Conservation (phyloP, 2,329 filamentous ascomycete genomes). For the Myriangium duriaei region DNA sequence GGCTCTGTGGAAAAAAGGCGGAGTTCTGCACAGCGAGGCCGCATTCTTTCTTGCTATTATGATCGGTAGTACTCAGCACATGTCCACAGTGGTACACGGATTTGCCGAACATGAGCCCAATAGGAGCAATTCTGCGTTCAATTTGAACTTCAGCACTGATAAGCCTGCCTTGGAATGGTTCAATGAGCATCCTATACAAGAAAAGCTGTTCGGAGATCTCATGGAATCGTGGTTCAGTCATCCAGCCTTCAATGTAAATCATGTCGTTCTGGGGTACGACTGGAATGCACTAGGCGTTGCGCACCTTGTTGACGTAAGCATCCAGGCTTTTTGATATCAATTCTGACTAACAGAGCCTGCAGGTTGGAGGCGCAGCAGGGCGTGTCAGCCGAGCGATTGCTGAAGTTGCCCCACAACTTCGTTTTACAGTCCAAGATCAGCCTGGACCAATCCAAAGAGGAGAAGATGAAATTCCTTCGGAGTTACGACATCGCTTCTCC, state of each 20-base stretch:
- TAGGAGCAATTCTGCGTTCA: slow-evolving; percentile 7
- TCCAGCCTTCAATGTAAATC: slow-evolving; percentile 4
- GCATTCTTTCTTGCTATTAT: slow-evolving; percentile 4
- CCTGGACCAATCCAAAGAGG: slow-evolving; percentile 12
- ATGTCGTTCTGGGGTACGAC: slow-evolving; percentile 7
- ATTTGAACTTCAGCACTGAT: slow-evolving; percentile 4
- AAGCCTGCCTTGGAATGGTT: slow-evolving; percentile 7
- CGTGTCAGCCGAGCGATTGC: slow-evolving; percentile 5
- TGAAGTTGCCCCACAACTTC: slow-evolving; percentile 18
- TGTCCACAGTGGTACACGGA: slow-evolving; percentile 3
- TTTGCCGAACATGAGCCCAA: slow-evolving; percentile 4
- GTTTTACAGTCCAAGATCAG: slow-evolving; percentile 35
- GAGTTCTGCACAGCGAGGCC: slow-evolving; percentile 6
- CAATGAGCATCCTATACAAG: slow-evolving; percentile 3
- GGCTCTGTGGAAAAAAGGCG: slow-evolving; percentile 1
- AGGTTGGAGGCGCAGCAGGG: slow-evolving; percentile 16
- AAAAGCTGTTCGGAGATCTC: slow-evolving; percentile 7
- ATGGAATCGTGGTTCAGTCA: slow-evolving; percentile 8
- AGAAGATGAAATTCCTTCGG: slow-evolving; percentile 9
- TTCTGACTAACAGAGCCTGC: too few relatives aligned
- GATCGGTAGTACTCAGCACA: slow-evolving; percentile 4
- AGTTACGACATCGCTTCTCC: slow-evolving; percentile 10
- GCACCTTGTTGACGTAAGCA: slow-evolving; percentile 7
- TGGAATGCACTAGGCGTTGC: slow-evolving; percentile 2
- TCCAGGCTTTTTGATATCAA: too few relatives aligned